phyloP scores from a whole-genome alignment of 1,139 yeast species.

The Suhomyces terraborum region DNA sequence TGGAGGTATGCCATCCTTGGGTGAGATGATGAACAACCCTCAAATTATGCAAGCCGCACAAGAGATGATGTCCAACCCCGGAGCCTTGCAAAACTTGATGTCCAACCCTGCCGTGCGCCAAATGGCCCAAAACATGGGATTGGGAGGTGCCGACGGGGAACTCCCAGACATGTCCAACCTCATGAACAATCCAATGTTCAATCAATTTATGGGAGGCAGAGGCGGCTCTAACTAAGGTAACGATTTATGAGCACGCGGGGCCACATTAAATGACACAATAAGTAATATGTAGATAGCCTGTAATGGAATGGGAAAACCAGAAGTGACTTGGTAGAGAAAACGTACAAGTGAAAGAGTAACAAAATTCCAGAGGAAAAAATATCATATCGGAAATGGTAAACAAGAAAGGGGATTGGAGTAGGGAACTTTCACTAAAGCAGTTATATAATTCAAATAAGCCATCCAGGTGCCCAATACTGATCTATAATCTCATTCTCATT shows the following conservation, averaged over 20 bases:
- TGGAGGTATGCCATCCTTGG: slow-evolving; percentile 58
- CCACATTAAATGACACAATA: not conserved
- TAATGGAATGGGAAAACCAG: not conserved
- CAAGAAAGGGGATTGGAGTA: no score
- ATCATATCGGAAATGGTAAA: no score
- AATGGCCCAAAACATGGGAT: slow-evolving; percentile 72
- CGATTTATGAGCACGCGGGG: slow-evolving; percentile 2
- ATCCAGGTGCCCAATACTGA: no score
- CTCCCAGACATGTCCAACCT: slow-evolving; percentile 63
- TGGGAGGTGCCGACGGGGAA: slow-evolving; percentile 55
- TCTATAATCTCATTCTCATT: no score
- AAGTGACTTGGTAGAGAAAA: not conserved
- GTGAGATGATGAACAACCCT: slow-evolving; percentile 81
- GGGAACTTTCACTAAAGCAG: no score
- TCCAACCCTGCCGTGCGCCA: slow-evolving; percentile 75
- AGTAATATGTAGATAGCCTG: not conserved
- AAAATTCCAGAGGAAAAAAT: no score
- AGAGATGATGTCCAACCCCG: slow-evolving; percentile 88
- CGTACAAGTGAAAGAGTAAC: no score
- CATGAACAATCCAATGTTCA: slow-evolving; percentile 82
- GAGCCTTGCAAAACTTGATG: slow-evolving; percentile 74
- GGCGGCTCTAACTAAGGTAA: slow-evolving; percentile 12
- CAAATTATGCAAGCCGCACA: slow-evolving; percentile 92
- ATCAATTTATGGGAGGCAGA: slow-evolving; percentile 49
- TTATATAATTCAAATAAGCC: no score